Evolutionary conservation across 495 filamentous ascomycete species (phyloP).

Genomic region (Podospora pseudocomata): DNA sequence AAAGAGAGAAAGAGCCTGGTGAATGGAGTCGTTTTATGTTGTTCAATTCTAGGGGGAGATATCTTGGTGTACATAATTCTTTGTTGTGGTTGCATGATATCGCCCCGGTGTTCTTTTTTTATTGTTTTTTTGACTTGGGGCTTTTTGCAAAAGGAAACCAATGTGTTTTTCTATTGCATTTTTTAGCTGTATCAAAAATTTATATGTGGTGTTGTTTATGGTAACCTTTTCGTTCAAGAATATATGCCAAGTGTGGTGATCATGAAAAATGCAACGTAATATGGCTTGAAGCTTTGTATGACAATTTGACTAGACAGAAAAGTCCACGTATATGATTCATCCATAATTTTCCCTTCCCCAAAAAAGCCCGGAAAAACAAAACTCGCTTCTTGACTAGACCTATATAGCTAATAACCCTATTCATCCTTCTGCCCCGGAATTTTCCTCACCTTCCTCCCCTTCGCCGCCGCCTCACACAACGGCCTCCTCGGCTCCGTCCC

Average conservation of each 20-base stretch:
- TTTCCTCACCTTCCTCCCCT: conserved; percentile 40
- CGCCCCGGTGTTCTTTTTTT: background rate
- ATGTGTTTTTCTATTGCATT: background rate
- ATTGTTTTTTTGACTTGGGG: background rate
- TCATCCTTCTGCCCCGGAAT: conserved; percentile 30
- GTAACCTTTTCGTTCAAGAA: background rate
- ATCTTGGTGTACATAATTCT: background rate
- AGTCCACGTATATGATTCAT: background rate
- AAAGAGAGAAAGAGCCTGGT: background rate
- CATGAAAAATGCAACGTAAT: background rate
- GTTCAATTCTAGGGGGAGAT: background rate
- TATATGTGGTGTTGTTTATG: background rate
- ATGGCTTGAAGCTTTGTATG: background rate
- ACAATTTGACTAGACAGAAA: background rate
- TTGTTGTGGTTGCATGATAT: background rate
- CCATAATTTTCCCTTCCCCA: background rate
- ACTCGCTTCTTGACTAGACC: background rate
- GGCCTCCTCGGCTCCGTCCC: conserved; percentile 39
- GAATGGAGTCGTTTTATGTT: background rate
- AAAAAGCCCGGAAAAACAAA: background rate
- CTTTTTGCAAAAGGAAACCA: background rate
- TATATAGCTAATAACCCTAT: background rate
- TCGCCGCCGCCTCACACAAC: conserved; percentile 46
- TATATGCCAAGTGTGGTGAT: background rate
- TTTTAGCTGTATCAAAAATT: background rate